A percentile compares a stretch with the other conserved stretches of the same genome.
Evolutionary conservation across 495 filamentous ascomycete species (phyloP).

Genomic region (Bombardia bombarda): DNA sequence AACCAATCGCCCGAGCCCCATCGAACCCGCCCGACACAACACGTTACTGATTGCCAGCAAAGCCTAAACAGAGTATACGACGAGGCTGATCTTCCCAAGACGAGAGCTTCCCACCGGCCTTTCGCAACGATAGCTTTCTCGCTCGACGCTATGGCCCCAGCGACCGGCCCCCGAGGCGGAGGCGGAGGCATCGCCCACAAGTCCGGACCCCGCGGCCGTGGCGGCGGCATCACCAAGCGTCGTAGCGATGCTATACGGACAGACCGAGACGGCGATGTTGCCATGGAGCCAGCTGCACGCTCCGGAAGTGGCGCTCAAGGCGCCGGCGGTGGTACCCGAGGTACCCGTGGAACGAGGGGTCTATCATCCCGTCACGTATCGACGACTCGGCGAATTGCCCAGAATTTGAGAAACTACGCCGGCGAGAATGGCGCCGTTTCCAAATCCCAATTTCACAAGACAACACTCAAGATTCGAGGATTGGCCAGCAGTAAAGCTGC

Average conservation of each 20-base stretch:
- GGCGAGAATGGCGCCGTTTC: conserved; percentile 1
- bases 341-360: conserved; percentile 4
- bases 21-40: no score
- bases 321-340: conserved; percentile 19
- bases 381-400: conserved; percentile 12
- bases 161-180: conserved; percentile 26
- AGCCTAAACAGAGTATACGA: no score
- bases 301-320: conserved; percentile 17
- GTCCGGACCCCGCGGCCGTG: no score
- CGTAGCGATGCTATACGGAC: conserved; percentile 36
- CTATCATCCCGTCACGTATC: neutral
- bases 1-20: no score
- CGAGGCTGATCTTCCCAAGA: no score
- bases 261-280: conserved; percentile 76
- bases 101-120: no score
- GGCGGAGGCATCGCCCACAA: no score
- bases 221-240: conserved; percentile 68
- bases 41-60: no score
- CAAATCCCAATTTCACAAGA: conserved; percentile 20
- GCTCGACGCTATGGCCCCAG: conserved; percentile 30
- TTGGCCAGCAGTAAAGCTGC: conserved; percentile 71
- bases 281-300: conserved; percentile 53
- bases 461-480: conserved; percentile 53
- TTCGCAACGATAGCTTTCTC: no score
- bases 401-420: conserved; percentile 16